Conservation (phyloP, 1,139 yeast species). For the Sporopachydermia cereana region DNA sequence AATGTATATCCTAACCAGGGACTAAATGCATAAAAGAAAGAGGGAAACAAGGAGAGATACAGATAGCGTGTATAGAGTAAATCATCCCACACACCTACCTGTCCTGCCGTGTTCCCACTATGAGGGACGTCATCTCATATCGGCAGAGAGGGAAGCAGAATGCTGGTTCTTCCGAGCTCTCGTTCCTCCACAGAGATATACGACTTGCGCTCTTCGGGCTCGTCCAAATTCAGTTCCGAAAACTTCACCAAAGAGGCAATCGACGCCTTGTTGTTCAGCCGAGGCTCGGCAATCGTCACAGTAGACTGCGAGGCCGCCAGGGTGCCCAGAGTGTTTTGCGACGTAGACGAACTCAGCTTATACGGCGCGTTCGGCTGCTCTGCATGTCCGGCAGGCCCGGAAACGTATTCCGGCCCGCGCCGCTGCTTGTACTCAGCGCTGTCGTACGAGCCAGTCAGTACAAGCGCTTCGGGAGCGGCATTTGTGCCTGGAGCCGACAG, state of each 20-base stretch:
- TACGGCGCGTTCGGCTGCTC: background rate
- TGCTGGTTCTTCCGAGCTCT: slow-evolving; percentile 4
- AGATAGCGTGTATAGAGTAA: no score
- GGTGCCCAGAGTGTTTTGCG: background rate
- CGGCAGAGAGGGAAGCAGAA: slow-evolving; percentile 3
- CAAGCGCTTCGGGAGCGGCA: background rate
- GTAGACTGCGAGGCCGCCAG: background rate
- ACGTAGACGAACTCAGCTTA: background rate
- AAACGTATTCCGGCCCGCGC: background rate
- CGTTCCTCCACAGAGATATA: background rate
- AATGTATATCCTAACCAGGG: background rate
- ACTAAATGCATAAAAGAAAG: no score
- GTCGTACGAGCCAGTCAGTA: background rate
- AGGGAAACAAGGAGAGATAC: no score
- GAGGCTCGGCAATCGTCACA: background rate
- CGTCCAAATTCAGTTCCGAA: slow-evolving; percentile 5
- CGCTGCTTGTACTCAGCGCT: background rate
- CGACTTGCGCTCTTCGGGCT: background rate
- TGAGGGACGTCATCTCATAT: background rate
- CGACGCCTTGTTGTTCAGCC: background rate
- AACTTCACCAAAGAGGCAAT: background rate
- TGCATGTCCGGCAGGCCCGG: background rate
- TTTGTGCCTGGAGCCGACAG: background rate
- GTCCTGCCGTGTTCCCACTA: no score
- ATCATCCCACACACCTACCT: no score